phyloP scores from a whole-genome alignment of 495 filamentous ascomycete genomes.

The Neurospora terricola region DNA sequence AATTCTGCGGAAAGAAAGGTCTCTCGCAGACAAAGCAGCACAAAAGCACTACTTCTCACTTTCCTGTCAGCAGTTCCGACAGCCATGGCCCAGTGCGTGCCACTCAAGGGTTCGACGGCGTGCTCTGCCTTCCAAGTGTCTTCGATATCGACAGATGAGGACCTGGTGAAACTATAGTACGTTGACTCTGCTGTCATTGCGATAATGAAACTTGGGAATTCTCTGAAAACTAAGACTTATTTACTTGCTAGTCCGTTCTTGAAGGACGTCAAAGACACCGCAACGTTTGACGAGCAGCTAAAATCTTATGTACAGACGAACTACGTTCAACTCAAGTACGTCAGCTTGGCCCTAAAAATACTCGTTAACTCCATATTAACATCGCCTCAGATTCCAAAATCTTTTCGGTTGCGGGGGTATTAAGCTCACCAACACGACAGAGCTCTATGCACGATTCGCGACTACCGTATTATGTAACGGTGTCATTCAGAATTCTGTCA shows the following conservation, averaged over 20 bases:
- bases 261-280: constrained; percentile 61
- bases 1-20: constrained; percentile 1
- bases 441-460: constrained; percentile 89
- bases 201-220: neutral
- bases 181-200: constrained; percentile 23
- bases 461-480: constrained; percentile 89
- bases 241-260: constrained; percentile 66
- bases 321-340: constrained; percentile 70
- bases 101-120: constrained; percentile 64
- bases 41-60: constrained; percentile 8
- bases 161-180: constrained; percentile 65
- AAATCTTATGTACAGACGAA: constrained; percentile 59
- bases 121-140: constrained; percentile 79
- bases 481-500: constrained; percentile 83
- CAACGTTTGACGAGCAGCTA: constrained; percentile 70
- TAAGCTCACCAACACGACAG: constrained; percentile 68
- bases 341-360: neutral
- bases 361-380: constrained; percentile 1
- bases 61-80: constrained; percentile 12
- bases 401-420: constrained; percentile 74
- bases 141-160: constrained; percentile 65
- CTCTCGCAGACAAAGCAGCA: constrained; percentile 1
- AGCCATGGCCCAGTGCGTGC: constrained; percentile 53
- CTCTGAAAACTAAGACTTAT: constrained; percentile 9
- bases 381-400: constrained; percentile 50